phyloP scores from a whole-genome alignment of 1,139 yeast species.

The Debaryomycetaceae sp. region DNA sequence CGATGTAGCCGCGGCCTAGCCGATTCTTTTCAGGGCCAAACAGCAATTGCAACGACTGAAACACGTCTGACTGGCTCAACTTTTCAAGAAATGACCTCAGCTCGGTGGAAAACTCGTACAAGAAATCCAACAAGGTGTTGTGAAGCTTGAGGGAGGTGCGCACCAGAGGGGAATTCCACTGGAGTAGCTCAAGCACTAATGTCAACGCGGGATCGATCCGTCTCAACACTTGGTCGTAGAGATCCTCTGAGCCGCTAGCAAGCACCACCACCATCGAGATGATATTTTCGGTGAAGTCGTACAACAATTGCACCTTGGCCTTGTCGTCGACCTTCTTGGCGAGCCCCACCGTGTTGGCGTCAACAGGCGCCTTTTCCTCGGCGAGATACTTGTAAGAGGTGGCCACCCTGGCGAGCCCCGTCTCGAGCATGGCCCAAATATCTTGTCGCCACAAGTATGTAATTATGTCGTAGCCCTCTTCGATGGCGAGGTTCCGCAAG shows the following conservation, averaged over 20 bases:
- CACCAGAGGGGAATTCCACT: slow-evolving; percentile 26
- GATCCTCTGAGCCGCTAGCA: slow-evolving; percentile 59
- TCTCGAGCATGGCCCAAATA: slow-evolving; percentile 59
- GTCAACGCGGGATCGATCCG: slow-evolving; percentile 28
- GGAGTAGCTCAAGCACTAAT: slow-evolving; percentile 40
- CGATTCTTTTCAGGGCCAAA: slow-evolving; percentile 25
- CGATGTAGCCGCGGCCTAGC: slow-evolving; percentile 47
- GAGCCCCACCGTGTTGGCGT: slow-evolving; percentile 3
- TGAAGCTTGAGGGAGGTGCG: slow-evolving; percentile 41
- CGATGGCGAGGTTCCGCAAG: slow-evolving; percentile 71
- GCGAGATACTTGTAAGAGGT: slow-evolving; percentile 43
- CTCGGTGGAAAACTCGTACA: slow-evolving; percentile 65
- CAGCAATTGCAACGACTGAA: slow-evolving; percentile 19
- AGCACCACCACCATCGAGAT: slow-evolving; percentile 65
- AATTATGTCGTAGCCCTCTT: slow-evolving; percentile 86
- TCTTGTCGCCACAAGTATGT: slow-evolving; percentile 73
- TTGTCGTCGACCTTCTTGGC: slow-evolving; percentile 30
- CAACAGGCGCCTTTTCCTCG: slow-evolving; percentile 14
- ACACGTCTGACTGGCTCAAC: slow-evolving; percentile 15
- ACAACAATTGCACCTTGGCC: slow-evolving; percentile 44
- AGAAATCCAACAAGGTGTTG: slow-evolving; percentile 53
- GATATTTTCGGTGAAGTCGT: slow-evolving; percentile 70
- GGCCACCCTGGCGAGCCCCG: slow-evolving; percentile 46
- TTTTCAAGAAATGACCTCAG: slow-evolving; percentile 53
- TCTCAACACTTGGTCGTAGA: slow-evolving; percentile 46